Evolutionary conservation across 2,329 filamentous ascomycete species (phyloP).

Genomic region (Thyridium curvatum): DNA sequence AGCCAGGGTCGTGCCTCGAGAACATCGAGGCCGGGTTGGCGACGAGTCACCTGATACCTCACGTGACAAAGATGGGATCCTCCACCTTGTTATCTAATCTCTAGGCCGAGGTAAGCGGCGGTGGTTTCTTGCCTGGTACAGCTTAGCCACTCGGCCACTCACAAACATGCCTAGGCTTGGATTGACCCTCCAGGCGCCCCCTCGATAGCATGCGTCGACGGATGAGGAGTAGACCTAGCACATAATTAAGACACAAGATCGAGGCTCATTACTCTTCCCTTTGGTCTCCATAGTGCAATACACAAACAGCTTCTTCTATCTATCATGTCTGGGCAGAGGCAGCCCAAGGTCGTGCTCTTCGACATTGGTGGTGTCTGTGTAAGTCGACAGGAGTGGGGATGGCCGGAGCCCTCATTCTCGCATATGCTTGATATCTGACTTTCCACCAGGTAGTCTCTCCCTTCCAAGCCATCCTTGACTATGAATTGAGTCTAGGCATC

Average conservation of each 20-base stretch:
- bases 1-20: slow-evolving; percentile 8
- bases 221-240: too few relatives aligned
- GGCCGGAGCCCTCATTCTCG: slow-evolving; percentile 6
- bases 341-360: slow-evolving; percentile 75
- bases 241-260: too few relatives aligned
- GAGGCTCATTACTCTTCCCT: too few relatives aligned
- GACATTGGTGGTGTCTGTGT: slow-evolving; percentile 97
- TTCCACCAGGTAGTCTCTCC: slow-evolving; percentile 71
- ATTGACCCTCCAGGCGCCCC: not conserved
- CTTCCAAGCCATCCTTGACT: slow-evolving; percentile 88
- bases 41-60: slow-evolving; percentile 15
- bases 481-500: slow-evolving; percentile 70
- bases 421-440: slow-evolving; percentile 9
- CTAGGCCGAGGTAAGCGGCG: slow-evolving; percentile 1
- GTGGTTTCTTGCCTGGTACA: not conserved
- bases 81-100: not conserved
- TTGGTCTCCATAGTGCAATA: too few relatives aligned
- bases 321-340: slow-evolving; percentile 23
- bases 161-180: not conserved
- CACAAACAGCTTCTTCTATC: not conserved
- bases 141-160: too few relatives aligned
- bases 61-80: not conserved
- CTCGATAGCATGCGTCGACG: too few relatives aligned
- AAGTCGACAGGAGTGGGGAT: slow-evolving; percentile 37
- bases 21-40: slow-evolving; percentile 20